Conservation (phyloP, 306 rosid genomes). For the Lotus japonicus region DNA sequence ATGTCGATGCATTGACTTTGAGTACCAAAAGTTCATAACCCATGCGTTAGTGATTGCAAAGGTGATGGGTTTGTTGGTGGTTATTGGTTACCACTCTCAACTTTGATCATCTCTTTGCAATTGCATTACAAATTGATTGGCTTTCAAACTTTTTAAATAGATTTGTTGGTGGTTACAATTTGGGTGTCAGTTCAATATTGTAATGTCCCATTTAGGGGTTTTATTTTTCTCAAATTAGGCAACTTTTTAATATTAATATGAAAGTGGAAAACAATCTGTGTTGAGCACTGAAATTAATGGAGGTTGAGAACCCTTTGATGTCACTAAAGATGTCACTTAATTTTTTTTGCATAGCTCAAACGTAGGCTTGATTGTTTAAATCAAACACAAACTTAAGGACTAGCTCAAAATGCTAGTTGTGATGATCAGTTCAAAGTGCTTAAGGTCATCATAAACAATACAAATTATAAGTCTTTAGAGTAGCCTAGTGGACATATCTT, state of each 20-base stretch:
- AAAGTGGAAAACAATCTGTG: neutral
- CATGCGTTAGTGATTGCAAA: slow-evolving; percentile 19
- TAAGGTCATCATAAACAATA: too few species aligned
- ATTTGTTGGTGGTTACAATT: slow-evolving; percentile 1
- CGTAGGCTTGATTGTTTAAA: too few species aligned
- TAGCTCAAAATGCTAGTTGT: too few species aligned
- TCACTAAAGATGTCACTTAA: neutral
- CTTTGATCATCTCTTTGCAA: neutral
- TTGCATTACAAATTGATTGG: neutral
- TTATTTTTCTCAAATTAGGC: slow-evolving; percentile 2
- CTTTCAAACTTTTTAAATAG: neutral
- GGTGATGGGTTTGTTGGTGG: slow-evolving; percentile 27
- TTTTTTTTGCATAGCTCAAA: too few species aligned
- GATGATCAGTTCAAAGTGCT: too few species aligned
- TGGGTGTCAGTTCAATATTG: neutral
- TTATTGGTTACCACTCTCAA: slow-evolving; percentile 16
- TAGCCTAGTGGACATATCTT: too few species aligned
- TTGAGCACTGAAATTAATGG: neutral
- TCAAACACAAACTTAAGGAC: too few species aligned
- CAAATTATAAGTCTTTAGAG: too few species aligned
- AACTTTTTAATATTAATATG: neutral
- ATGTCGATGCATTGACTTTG: slow-evolving; percentile 28
- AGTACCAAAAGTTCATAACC: slow-evolving; percentile 12
- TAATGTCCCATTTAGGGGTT: neutral
- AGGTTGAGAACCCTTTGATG: neutral